These are phyloP conservation scores for Neonectria magnoliae DNA, from an alignment of 2,329 filamentous ascomycete genomes.

Conservation along the genomic window DNA sequence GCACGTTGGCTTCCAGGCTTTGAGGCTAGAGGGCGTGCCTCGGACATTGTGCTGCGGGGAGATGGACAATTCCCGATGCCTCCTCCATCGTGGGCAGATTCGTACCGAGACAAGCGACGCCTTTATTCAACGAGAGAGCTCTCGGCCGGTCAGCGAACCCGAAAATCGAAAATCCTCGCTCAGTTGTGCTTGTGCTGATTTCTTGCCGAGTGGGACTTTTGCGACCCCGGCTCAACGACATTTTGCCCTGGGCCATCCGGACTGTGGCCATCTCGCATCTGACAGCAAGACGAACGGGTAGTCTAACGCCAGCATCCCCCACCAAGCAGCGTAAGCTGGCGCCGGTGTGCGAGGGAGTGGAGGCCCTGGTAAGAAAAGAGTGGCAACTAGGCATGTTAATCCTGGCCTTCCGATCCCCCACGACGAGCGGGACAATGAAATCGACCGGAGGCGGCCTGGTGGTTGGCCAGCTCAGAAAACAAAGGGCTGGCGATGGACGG, in stretches of 20 bases:
- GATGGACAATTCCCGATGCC: conserved; percentile 24
- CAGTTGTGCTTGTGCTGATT: neutral
- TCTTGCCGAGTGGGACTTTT: conserved; percentile 31
- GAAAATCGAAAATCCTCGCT: conserved; percentile 28
- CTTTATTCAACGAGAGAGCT: neutral
- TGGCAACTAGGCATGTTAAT: conserved; percentile 37
- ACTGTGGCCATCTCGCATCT: conserved; percentile 42
- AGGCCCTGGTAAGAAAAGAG: conserved; percentile 36
- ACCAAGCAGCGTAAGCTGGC: conserved; percentile 37
- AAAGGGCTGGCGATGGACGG: conserved; percentile 36
- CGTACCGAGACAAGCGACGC: neutral
- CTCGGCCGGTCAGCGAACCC: conserved; percentile 30
- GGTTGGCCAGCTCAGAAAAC: conserved; percentile 32
- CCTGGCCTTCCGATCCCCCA: conserved; percentile 38
- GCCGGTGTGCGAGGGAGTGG: conserved; percentile 39
- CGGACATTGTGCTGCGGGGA: conserved; percentile 12
- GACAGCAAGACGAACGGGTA: conserved; percentile 46
- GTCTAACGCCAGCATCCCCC: conserved; percentile 47
- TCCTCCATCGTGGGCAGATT: neutral
- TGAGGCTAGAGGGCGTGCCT: conserved; percentile 19
- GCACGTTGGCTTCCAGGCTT: conserved; percentile 4
- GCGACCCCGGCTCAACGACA: conserved; percentile 29
- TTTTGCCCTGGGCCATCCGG: conserved; percentile 25
- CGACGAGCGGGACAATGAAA: conserved; percentile 26
- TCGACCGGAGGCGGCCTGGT: conserved; percentile 23